Base-by-base conservation (phyloP, 2,329 filamentous ascomycete species). In the Aspergillus bombycis region DNA sequence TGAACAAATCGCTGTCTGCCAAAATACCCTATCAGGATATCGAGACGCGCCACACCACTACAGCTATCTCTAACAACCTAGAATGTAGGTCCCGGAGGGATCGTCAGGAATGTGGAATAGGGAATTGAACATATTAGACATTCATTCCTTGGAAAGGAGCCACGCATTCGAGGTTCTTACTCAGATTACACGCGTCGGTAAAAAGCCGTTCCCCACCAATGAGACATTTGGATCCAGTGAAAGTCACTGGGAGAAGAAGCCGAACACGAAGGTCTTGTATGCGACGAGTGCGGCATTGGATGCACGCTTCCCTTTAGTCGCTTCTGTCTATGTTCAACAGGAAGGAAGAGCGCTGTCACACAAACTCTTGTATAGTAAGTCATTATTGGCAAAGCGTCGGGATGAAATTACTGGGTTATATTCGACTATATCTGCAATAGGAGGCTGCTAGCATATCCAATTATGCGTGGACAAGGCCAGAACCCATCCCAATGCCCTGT, bases 401-500 rank as follows among this genome's bases (percentile, higher is more conserved):
- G 50, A 77, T 73, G 65, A 74, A 75, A 70, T 72, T 85, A 63
- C 72, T 85, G 70, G 71, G 75, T 64, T 78, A 78, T 65, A 77
- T 84, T 67, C 74, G 77, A 57, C 67, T 74, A 57, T 75, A 77
- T 56, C 75, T 85, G 61, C 75, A 75, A 67, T 79, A 75, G 66
- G 80, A 71, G 82, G 81, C 57, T 84, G 82, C 70, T 75, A 79
- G 65, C 79, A 71, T 55, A 79, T 86, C 62, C 79, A 83, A 50
- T 70, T 85, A 58, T 85, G 83, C 84, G 83, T 85, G 52, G 83
- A 86, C 65, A 79, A 81, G 72, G 77, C 71, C 55, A 79, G 82
- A 66, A 68, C 74, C 74, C 78, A 63, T 83, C 84, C 8, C 76
- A 79, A 66, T 71, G 72, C 56, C 56, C 69, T 85, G 63, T 86